A percentile compares a stretch with the other conserved stretches of the same genome.
Evolutionary conservation across 306 rosid genomes (phyloP).

Genomic region (Fagus sylvatica): DNA sequence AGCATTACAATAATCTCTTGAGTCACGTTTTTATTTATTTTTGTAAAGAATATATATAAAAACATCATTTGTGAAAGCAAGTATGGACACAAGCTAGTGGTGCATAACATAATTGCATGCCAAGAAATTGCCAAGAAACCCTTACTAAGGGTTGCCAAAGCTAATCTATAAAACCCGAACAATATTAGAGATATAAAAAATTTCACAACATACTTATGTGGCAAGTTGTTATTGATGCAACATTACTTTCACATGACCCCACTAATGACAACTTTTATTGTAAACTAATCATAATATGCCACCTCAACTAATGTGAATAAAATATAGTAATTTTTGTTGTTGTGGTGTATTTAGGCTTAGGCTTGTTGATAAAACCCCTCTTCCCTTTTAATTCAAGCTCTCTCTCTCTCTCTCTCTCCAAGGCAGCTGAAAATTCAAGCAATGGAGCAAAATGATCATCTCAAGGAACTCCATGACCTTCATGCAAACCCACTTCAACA

Average conservation of each 20-base stretch:
- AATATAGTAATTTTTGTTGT: too few species aligned
- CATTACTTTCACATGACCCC: too few species aligned
- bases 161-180: background rate
- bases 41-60: background rate
- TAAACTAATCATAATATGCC: too few species aligned
- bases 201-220: too few species aligned
- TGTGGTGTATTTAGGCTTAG: too few species aligned
- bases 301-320: too few species aligned
- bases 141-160: background rate
- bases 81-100: background rate
- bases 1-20: background rate
- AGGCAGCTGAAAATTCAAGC: background rate
- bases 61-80: too few species aligned
- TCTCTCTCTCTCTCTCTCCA: conserved; percentile 16
- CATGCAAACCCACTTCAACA: background rate
- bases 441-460: conserved; percentile 29
- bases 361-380: background rate
- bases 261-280: too few species aligned
- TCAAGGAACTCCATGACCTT: background rate
- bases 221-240: too few species aligned
- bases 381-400: conserved; percentile 1
- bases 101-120: background rate
- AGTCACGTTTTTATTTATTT: background rate
- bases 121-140: conserved; percentile 13
- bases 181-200: too few species aligned